Base-by-base conservation (phyloP, 139 green algal genomes). In the Yamagishiella unicocca region DNA sequence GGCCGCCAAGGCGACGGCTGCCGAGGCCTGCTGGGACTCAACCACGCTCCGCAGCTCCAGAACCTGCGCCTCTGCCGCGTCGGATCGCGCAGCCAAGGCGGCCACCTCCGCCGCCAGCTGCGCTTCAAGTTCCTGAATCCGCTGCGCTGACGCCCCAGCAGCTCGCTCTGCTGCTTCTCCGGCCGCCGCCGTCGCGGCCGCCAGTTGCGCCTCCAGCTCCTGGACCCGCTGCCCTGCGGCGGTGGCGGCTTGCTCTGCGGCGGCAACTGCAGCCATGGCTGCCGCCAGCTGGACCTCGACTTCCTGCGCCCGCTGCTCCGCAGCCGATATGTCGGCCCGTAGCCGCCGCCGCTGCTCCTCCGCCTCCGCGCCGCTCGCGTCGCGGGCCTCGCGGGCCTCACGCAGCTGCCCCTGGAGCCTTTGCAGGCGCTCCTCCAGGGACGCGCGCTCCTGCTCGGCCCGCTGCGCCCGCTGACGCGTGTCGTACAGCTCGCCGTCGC, bases 401-500 rank as follows among this genome's bases (percentile, higher is more conserved):
- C 80, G 80, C 45, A 86, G 33, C 61, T 86, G 80, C 62, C 40
- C 80, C 64, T 66, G 61, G 10, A 78, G 67, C 78, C 64, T 46
- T 71, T 75, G 72, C 80, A 91, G 62, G 46, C 77, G 73, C 33
- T 82, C 82, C 29, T 75, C 70, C 8, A 43, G 31, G 12, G 74
- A 38, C 17, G 10, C 42, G 8, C 78, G 72, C 72, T 87, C 54
- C n/a, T 70, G 71, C 55, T 88, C 61, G 21, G 92, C 82, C 3
- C 53, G 55, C 33, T 80, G 61, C 53, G 82, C 55, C 5, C 83
- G 37, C 83, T 94, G 84, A 25, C 85, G 38, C 8, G 62, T 54
- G 50, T 85, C 87, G n/a, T 81, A 75, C 64, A 91, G 67, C 73
- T 91, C 87, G 3, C 67, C 75, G 42, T 88, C 72, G 0, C 72